Conservation (phyloP, 345 rosid species). For the Arabis hirsuta region DNA sequence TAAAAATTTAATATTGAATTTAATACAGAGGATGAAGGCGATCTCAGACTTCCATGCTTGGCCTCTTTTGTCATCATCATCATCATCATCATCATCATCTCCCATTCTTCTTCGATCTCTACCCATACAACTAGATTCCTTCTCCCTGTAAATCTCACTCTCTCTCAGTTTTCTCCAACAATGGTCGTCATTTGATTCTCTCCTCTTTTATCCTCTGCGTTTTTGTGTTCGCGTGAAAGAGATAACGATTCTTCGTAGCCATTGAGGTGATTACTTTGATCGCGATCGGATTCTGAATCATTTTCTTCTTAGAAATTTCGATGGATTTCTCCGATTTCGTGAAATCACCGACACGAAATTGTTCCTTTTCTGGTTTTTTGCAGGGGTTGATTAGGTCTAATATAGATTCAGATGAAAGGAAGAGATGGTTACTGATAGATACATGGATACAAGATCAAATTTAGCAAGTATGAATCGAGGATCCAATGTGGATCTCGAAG, state of each 20-base stretch:
- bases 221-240: constrained; percentile 2
- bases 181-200: constrained; percentile 7
- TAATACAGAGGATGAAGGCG: constrained; percentile 41
- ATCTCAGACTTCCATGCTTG: constrained; percentile 40
- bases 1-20: background rate
- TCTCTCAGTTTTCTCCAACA: constrained; percentile 9
- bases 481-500: constrained; percentile 61
- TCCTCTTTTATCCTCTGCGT: constrained; percentile 4
- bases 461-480: constrained; percentile 52
- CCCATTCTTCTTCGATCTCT: constrained; percentile 25
- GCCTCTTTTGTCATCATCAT: constrained; percentile 22
- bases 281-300: constrained; percentile 31
- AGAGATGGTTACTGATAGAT: constrained; percentile 59
- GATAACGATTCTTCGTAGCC: constrained; percentile 9
- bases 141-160: constrained; percentile 23
- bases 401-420: constrained; percentile 18
- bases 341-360: constrained; percentile 18
- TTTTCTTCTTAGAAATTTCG: background rate
- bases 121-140: background rate
- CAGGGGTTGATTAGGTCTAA: constrained; percentile 31
- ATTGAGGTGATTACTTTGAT: constrained; percentile 31
- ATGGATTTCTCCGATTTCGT: constrained; percentile 19
- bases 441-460: constrained; percentile 62
- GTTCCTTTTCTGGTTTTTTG: background rate
- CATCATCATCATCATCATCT: background rate